phyloP scores from a whole-genome alignment of 768 basidiomycete genomes.

The Zangia roseola region DNA sequence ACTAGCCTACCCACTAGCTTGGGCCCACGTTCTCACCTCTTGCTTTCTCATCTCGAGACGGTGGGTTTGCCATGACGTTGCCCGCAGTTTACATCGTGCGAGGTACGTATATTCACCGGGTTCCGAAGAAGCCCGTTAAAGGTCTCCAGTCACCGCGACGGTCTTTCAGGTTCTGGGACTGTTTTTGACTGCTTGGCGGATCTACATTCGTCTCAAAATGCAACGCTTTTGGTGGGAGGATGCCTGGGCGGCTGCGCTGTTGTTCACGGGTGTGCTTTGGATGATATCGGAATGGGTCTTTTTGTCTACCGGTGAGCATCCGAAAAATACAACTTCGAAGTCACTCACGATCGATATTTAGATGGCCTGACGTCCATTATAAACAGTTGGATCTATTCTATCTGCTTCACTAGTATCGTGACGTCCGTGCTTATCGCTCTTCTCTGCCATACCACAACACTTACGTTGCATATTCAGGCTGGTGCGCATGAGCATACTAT shows the following conservation, averaged over 20 bases:
- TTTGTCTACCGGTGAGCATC: slow-evolving; percentile 4
- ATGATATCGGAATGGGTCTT: slow-evolving; percentile 10
- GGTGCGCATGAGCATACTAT: slow-evolving; percentile 18
- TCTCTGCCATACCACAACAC: background rate
- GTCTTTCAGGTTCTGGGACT: slow-evolving; percentile 15
- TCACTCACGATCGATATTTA: background rate
- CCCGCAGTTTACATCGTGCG: background rate
- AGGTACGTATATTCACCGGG: background rate
- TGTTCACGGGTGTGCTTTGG: slow-evolving; percentile 14
- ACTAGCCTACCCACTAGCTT: too few species aligned
- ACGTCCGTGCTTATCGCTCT: background rate
- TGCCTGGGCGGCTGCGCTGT: slow-evolving; percentile 10
- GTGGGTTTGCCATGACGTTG: background rate
- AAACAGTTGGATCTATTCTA: slow-evolving; percentile 9
- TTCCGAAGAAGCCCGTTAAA: background rate
- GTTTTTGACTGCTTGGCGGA: slow-evolving; percentile 16
- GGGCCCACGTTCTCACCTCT: too few species aligned
- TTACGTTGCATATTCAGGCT: slow-evolving; percentile 5
- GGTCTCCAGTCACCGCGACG: slow-evolving; percentile 4
- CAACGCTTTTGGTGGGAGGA: slow-evolving; percentile 21
- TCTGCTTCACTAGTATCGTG: slow-evolving; percentile 9
- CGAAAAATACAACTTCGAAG: background rate
- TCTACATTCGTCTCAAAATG: slow-evolving; percentile 16
- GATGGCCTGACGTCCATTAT: slow-evolving; percentile 8
- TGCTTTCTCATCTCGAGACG: too few species aligned